Base-by-base conservation (phyloP, 2,329 filamentous ascomycete genomes). In the Nemania diffusa region DNA sequence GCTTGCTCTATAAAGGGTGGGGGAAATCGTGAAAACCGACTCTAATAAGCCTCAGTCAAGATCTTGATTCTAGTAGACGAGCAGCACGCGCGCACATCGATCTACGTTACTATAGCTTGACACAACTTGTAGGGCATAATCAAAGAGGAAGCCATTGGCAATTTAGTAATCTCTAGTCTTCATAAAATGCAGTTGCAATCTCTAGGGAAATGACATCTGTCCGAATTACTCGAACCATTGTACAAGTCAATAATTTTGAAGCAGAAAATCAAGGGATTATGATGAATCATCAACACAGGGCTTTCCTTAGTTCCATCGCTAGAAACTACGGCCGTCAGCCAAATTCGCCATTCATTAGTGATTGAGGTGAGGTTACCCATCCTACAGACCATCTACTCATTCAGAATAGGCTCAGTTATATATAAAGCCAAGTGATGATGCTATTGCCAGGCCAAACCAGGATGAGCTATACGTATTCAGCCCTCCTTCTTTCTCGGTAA, bases 1-100 rank as follows among this genome's bases (percentile, higher is more conserved):
- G 52, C 64, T 40, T 59, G 40, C 40, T 58, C 24, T 40, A n/a
- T 17, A 67, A 37, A 53, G 59, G 37, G 27, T 42, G 17, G 17
- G n/a, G 17, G 20, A 44, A 6, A 17, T 42, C 6, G 40, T 9
- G 57, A 48, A 29, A 58, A 53, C 24, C n/a, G 50, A 17, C 42
- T 68, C 67, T 65, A 69, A 69, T 67, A 32, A 56, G 37, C 53
- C 34, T 53, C 67, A 57, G 55, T 57, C 42, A 24, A 60, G 50
- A 52, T 52, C 27, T 15, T n/a, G 15, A 50, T 60, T 8, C 22
- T 22, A 37, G 27, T 20, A 61, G 20, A 40, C 46, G 20, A 56
- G 27, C n/a, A 57, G 62, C 26, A 22, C 27, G 34, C 34, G 24
- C 15, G 37, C 37, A 57, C 51, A 17, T 58, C 40, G n/a, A 57